phyloP scores from a whole-genome alignment of 2,329 filamentous ascomycete genomes.

The Colletotrichum filicis region DNA sequence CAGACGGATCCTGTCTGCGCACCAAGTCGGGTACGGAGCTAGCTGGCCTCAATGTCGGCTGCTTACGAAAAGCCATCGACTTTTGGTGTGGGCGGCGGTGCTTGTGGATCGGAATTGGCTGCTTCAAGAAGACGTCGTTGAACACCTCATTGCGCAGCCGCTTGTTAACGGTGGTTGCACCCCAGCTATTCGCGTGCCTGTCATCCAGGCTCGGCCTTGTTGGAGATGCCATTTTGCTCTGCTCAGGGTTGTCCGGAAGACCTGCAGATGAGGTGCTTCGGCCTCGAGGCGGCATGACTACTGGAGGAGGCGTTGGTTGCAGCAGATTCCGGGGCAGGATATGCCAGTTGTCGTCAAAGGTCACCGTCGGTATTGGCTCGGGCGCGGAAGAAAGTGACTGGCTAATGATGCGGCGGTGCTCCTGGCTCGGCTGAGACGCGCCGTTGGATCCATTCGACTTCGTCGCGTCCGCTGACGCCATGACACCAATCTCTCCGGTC shows the following conservation, averaged over 20 bases:
- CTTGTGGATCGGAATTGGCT: constrained; percentile 83
- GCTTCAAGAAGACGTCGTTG: constrained; percentile 89
- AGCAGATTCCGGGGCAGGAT: constrained; percentile 90
- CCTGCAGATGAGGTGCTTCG: constrained; percentile 49
- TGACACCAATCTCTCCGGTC: constrained; percentile 17
- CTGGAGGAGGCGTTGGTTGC: constrained; percentile 61
- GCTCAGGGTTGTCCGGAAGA: constrained; percentile 31
- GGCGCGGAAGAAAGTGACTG: constrained; percentile 78
- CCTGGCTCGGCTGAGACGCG: constrained; percentile 26
- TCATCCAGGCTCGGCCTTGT: constrained; percentile 61
- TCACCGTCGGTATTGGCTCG: constrained; percentile 85
- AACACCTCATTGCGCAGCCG: constrained; percentile 90
- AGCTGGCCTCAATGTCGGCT: constrained; percentile 55
- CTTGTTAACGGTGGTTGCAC: constrained; percentile 91
- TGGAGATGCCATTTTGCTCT: constrained; percentile 17
- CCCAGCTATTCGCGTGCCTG: constrained; percentile 78
- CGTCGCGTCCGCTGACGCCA: neutral
- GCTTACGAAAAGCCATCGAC: constrained; percentile 64
- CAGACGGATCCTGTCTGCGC: constrained; percentile 25
- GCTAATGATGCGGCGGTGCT: constrained; percentile 63
- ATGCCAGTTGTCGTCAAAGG: constrained; percentile 93
- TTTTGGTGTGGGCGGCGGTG: constrained; percentile 78
- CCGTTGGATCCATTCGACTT: constrained; percentile 16
- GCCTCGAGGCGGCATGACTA: constrained; percentile 42
- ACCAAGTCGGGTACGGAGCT: constrained; percentile 57